A percentile compares a stretch with the other conserved stretches of the same genome.
Conservation (phyloP, 2,329 filamentous ascomycete species). For the Sphaerulina musiva region DNA sequence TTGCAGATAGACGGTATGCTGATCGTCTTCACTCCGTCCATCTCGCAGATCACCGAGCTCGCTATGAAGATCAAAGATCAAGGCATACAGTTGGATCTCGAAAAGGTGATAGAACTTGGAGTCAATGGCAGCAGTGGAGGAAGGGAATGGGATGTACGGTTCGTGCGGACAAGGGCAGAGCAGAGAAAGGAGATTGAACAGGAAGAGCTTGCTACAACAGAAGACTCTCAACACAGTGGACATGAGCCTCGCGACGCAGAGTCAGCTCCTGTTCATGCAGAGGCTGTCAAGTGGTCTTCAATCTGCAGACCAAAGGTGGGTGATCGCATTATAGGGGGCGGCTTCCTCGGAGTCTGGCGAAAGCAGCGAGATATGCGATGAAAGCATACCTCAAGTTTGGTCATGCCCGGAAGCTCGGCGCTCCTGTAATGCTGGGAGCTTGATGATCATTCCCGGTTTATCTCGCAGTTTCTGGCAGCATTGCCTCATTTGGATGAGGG, state of each 20-base stretch:
- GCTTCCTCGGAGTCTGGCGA: slow-evolving; percentile 35
- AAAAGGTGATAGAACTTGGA: slow-evolving; percentile 55
- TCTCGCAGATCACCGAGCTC: slow-evolving; percentile 69
- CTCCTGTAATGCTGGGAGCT: no score
- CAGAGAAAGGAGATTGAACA: slow-evolving; percentile 2
- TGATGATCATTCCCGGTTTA: no score
- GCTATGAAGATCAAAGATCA: slow-evolving; percentile 50
- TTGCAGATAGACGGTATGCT: slow-evolving; percentile 60
- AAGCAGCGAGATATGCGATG: slow-evolving; percentile 28
- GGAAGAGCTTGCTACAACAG: not conserved
- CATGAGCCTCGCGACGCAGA: not conserved
- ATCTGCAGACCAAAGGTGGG: slow-evolving; percentile 39
- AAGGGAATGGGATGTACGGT: slow-evolving; percentile 58
- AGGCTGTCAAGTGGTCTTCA: slow-evolving; percentile 19
- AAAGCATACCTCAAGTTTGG: not conserved
- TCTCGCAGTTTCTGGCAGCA: no score
- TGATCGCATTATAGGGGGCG: slow-evolving; percentile 34
- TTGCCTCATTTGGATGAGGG: no score
- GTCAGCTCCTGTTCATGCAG: not conserved
- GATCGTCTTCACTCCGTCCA: slow-evolving; percentile 66
- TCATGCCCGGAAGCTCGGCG: not conserved
- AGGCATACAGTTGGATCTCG: slow-evolving; percentile 51
- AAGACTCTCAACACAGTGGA: not conserved
- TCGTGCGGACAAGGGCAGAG: slow-evolving; percentile 39
- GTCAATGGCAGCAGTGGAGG: slow-evolving; percentile 47